These are phyloP conservation scores for Gautieria morchelliformis DNA, from an alignment of 768 basidiomycete species.

Conservation along the genomic window DNA sequence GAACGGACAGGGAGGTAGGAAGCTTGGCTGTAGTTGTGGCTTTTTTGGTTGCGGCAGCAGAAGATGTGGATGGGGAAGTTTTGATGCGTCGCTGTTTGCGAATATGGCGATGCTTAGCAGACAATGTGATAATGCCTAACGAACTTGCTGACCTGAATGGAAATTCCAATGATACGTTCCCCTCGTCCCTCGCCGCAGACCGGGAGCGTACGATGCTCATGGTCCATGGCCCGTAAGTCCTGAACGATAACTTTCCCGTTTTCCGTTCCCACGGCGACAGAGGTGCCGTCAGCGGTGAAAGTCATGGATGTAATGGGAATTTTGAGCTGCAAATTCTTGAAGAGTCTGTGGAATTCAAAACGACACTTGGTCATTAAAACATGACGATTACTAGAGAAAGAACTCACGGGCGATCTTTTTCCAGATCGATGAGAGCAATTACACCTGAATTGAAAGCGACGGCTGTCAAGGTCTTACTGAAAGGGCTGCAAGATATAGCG, in stretches of 20 bases:
- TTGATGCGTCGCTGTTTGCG: slow-evolving; percentile 1
- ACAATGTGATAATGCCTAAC: not conserved
- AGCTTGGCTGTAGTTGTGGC: not conserved
- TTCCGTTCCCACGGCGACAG: slow-evolving; percentile 56
- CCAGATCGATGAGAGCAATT: slow-evolving; percentile 56
- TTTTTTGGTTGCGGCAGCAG: not conserved
- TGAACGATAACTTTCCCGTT: slow-evolving; percentile 53
- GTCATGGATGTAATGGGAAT: slow-evolving; percentile 45
- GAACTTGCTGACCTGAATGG: slow-evolving; percentile 43
- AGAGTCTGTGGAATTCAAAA: slow-evolving; percentile 33
- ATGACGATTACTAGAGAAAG: not conserved
- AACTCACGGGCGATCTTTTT: slow-evolving; percentile 62
- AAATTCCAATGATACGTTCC: slow-evolving; percentile 40
- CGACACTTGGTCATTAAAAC: not conserved
- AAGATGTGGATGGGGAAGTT: not conserved
- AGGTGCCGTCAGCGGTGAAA: slow-evolving; percentile 63
- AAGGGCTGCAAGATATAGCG: slow-evolving; percentile 56
- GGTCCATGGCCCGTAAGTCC: slow-evolving; percentile 58
- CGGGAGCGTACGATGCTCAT: slow-evolving; percentile 44
- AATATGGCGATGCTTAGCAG: not conserved
- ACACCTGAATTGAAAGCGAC: slow-evolving; percentile 44
- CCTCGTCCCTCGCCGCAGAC: slow-evolving; percentile 35
- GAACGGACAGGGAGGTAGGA: not conserved
- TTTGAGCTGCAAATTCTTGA: slow-evolving; percentile 48
- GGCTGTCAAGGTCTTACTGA: slow-evolving; percentile 64